These are phyloP conservation scores for Emergomyces pasteurianus DNA, from an alignment of 2,329 filamentous ascomycete genomes.

Conservation along the genomic window DNA sequence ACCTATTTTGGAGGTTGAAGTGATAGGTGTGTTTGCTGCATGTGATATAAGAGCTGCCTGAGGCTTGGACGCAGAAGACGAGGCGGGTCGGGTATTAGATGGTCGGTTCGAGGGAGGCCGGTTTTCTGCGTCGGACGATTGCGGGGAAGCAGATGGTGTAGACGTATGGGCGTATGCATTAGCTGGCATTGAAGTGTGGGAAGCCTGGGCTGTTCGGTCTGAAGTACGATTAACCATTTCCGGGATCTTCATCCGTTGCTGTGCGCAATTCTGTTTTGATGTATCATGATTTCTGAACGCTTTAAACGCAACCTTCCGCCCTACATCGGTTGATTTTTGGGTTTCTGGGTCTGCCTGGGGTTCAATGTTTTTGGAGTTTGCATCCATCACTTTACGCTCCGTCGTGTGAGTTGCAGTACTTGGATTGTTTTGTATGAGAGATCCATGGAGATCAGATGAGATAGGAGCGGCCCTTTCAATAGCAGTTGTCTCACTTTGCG, in stretches of 20 bases:
- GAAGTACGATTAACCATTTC: not conserved
- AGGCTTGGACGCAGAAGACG: constrained; percentile 24
- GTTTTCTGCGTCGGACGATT: constrained; percentile 72
- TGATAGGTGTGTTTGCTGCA: constrained; percentile 28
- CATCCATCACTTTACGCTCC: not conserved
- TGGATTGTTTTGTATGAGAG: not conserved
- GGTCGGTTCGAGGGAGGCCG: constrained; percentile 58
- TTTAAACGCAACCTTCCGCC: not conserved
- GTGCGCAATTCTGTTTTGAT: not conserved
- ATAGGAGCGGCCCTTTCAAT: not conserved
- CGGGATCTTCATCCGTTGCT: not conserved
- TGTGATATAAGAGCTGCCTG: constrained; percentile 31
- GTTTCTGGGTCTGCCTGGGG: not conserved
- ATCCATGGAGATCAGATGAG: not conserved
- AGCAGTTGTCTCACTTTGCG: not conserved
- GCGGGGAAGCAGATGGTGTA: constrained; percentile 56
- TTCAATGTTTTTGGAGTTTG: not conserved
- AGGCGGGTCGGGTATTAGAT: constrained; percentile 32
- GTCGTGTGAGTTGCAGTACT: not conserved
- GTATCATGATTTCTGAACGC: not conserved
- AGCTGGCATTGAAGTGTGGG: constrained; percentile 7
- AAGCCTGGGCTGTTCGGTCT: not conserved
- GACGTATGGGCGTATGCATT: constrained; percentile 23
- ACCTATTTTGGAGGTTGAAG: constrained; percentile 48
- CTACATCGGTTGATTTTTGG: not conserved